Evolutionary conservation across 2,329 filamentous ascomycete species (phyloP), one percentile per base, ranked within the genome.

Genomic region (Hypoxylon sp.): DNA sequence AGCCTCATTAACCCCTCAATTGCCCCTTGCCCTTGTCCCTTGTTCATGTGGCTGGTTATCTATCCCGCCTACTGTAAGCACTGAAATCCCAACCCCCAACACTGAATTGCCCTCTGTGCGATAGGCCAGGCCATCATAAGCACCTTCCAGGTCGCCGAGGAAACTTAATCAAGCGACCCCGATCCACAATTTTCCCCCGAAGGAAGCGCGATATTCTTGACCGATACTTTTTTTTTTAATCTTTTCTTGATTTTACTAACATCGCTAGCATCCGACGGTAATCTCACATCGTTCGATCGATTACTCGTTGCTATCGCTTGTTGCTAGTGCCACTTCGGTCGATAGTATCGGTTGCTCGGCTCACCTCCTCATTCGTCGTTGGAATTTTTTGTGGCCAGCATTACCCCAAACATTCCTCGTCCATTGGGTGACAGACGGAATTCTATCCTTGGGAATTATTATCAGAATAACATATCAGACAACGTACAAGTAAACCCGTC

Each of bases 151-250:
- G 52, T 55, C 54, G 45, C 50, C 54, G 46, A 54, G 50, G 35
- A 45, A 49, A 55, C 48, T 48, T n/a, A n/a, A n/a, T n/a, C 27
- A 5, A 12, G 19, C 34, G 51, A 27, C 43, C 55, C 51, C 34
- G 51, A 27, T 40, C 55, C 51, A 38, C 46, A 51, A 41, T 37
- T 34, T 42, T 44, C 37, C 23, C 32, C 55, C 41, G 42, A 46
- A 17, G 37, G 21, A 25, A 50, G 51, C 50, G 55, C 41, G 32
- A 55, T 51, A 31, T 50, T 55, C 46, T 47, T 55, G 51, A 55
- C 55, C 55, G 55, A 58, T 55, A 51, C 51, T 57, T n/a, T n/a
- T n/a, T n/a, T n/a, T n/a, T n/a, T 54, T 42, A 31, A 42, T 20
- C 31, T 30, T 34, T 47, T 40, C 21, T 17, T 40, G 12, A 38